Conservation (phyloP, 495 filamentous ascomycete genomes). For the Penicillium daleae region DNA sequence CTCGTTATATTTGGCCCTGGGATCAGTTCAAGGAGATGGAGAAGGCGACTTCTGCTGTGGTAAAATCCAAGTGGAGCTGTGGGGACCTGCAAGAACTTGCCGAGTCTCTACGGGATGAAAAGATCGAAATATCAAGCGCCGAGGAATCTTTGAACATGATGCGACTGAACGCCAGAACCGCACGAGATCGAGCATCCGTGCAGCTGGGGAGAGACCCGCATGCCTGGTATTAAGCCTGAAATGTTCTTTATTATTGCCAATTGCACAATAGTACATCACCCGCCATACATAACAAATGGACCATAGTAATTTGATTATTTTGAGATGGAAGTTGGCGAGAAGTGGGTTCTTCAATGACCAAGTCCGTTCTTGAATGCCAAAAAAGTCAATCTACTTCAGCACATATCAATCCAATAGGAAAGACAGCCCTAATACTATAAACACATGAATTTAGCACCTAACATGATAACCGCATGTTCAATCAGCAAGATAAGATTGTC, state of each 20-base stretch:
- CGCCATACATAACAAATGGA: neutral
- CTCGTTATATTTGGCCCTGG: neutral
- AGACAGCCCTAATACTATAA: neutral
- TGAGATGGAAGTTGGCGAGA: neutral
- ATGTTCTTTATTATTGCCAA: neutral
- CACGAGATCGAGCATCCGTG: neutral
- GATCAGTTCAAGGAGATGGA: neutral
- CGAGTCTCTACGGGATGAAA: neutral
- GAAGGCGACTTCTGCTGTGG: neutral
- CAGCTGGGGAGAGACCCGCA: neutral
- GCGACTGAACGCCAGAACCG: neutral
- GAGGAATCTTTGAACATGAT: neutral
- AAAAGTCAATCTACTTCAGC: neutral
- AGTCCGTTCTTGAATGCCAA: neutral
- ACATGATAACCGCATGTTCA: neutral
- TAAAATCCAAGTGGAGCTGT: neutral
- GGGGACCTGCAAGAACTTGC: neutral
- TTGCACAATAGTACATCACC: neutral
- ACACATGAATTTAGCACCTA: neutral
- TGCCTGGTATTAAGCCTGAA: neutral
- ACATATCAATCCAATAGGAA: neutral
- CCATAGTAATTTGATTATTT: neutral
- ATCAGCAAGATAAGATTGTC: neutral
- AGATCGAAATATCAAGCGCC: neutral
- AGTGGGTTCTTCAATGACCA: neutral